These are phyloP conservation scores for Guadua angustifolia DNA, from an alignment of 176 grass and related monocot species.

Conservation along the genomic window DNA sequence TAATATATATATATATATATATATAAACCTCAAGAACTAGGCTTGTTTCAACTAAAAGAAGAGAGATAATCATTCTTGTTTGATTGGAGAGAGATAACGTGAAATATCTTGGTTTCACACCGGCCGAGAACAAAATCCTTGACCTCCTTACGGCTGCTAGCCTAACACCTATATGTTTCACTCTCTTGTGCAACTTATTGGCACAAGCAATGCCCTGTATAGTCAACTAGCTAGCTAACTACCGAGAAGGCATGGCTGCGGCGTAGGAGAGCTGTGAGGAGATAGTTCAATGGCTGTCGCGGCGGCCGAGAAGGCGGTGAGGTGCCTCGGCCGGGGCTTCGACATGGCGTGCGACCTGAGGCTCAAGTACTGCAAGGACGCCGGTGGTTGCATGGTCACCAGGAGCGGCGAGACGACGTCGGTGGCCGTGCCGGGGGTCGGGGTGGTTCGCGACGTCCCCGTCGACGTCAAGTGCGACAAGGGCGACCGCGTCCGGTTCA, in stretches of 20 bases:
- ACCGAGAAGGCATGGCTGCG: constrained; percentile 36
- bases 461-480: constrained; percentile 86
- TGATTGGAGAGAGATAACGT: constrained; percentile 41
- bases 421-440: constrained; percentile 70
- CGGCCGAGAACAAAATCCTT: constrained; percentile 8
- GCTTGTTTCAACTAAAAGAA: constrained; percentile 24
- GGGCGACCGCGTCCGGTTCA: constrained; percentile 80
- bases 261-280: not conserved
- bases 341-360: constrained; percentile 82
- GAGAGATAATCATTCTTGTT: not conserved
- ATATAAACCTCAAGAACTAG: constrained; percentile 18
- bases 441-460: constrained; percentile 55
- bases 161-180: not conserved
- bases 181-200: constrained; percentile 28
- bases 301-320: constrained; percentile 67
- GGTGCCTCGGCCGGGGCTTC: constrained; percentile 79
- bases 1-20: too few species aligned
- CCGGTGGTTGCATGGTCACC: constrained; percentile 55
- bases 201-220: constrained; percentile 33
- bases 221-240: constrained; percentile 34
- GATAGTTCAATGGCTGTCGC: constrained; percentile 27
- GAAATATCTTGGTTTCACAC: constrained; percentile 40
- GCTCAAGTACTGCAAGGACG: constrained; percentile 76
- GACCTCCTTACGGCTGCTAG: not conserved
- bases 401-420: constrained; percentile 57